Evolutionary conservation across 2,329 filamentous ascomycete genomes (phyloP).

Genomic region (Blastomyces parvus): DNA sequence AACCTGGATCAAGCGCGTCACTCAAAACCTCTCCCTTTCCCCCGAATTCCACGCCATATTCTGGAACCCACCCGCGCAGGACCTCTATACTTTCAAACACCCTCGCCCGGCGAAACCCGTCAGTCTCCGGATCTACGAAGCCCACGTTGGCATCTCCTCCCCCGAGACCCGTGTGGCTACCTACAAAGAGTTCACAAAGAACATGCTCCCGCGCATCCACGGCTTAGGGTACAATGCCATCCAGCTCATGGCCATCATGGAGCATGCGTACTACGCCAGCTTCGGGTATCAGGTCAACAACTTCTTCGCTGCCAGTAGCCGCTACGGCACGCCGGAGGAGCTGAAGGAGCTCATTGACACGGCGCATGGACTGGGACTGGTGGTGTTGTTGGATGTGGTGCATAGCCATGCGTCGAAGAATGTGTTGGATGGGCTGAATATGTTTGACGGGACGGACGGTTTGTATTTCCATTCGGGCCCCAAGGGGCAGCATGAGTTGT

Average conservation of each 20-base stretch:
- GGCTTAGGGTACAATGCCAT: constrained; percentile 92
- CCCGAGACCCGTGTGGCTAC: constrained; percentile 80
- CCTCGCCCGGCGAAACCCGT: constrained; percentile 68
- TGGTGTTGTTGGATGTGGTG: constrained; percentile 87
- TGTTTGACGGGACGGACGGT: constrained; percentile 91
- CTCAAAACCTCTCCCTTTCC: constrained; percentile 81
- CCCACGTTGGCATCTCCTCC: constrained; percentile 95
- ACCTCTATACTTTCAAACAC: constrained; percentile 80
- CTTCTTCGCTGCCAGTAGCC: constrained; percentile 95
- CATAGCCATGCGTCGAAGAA: constrained; percentile 99
- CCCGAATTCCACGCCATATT: constrained; percentile 91
- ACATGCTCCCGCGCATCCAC: constrained; percentile 85
- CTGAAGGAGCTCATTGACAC: constrained; percentile 95
- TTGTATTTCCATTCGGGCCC: constrained; percentile 87
- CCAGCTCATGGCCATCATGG: constrained; percentile 98
- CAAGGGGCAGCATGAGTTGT: constrained; percentile 81
- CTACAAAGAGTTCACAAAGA: constrained; percentile 93
- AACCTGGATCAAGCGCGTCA: constrained; percentile 95
- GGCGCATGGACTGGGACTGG: constrained; percentile 81
- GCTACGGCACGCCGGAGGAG: constrained; percentile 88
- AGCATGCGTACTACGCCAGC: constrained; percentile 98
- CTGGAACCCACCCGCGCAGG: constrained; percentile 77
- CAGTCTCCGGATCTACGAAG: constrained; percentile 91
- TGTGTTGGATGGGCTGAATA: constrained; percentile 84
- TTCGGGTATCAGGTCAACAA: constrained; percentile 99